Percentiles rank a stretch among this genome's conserved stretches.
phyloP scores from a whole-genome alignment of 164 flowering plant genomes.

The Chimonanthus praecox region DNA sequence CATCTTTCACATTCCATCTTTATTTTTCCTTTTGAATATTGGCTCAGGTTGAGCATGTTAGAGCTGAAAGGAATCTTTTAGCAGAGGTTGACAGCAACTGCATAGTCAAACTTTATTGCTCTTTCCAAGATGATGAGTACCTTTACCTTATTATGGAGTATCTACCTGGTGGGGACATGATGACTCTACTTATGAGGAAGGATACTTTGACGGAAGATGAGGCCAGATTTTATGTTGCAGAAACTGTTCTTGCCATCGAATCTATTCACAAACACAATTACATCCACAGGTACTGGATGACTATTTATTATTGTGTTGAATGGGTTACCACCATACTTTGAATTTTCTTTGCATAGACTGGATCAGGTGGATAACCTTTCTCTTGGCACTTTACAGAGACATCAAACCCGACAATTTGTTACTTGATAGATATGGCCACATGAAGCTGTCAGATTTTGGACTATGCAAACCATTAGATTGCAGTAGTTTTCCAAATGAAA shows the following conservation, averaged over 20 bases:
- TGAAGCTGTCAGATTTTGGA: constrained; percentile 97
- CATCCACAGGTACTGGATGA: constrained; percentile 69
- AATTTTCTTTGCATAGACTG: neutral
- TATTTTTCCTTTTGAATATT: constrained; percentile 2
- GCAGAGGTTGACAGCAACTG: constrained; percentile 97
- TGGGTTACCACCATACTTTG: neutral
- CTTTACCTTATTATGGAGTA: constrained; percentile 97
- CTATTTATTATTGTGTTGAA: neutral
- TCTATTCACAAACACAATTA: constrained; percentile 95
- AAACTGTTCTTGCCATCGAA: constrained; percentile 94
- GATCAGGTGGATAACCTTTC: neutral
- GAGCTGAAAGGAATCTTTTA: constrained; percentile 93
- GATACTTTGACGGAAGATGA: constrained; percentile 92
- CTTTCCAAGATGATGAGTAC: constrained; percentile 94
- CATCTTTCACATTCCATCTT: constrained; percentile 5
- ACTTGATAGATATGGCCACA: constrained; percentile 86
- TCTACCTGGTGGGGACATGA: constrained; percentile 99
- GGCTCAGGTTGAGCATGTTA: constrained; percentile 92
- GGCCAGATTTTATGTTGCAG: constrained; percentile 91
- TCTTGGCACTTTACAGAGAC: constrained; percentile 48
- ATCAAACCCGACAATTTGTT: constrained; percentile 96
- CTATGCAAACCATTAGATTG: constrained; percentile 92
- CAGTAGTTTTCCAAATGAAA: constrained; percentile 65
- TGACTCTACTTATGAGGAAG: constrained; percentile 95
- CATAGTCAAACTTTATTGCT: constrained; percentile 92